Percentiles rank a stretch among this genome's conserved stretches.
These are phyloP conservation scores for Talaromyces proteolyticus DNA, from an alignment of 495 filamentous ascomycete genomes.

Conservation along the genomic window DNA sequence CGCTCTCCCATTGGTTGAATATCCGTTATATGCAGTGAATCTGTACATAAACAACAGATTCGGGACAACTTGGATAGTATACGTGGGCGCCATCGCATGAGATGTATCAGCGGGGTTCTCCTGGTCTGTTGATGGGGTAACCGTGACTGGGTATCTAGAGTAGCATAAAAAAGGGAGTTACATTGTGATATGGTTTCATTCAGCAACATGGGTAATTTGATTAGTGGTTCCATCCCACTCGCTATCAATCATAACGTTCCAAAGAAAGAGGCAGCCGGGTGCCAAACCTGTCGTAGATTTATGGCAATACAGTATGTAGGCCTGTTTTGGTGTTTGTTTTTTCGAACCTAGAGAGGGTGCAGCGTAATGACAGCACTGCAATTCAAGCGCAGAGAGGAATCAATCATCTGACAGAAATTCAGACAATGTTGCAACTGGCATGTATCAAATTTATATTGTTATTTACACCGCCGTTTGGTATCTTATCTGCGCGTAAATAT, in stretches of 20 bases:
- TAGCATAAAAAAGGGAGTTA: conserved; percentile 46
- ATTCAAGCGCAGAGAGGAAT: conserved; percentile 27
- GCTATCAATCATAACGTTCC: conserved; percentile 44
- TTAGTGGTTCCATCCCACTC: conserved; percentile 48
- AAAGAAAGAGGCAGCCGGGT: conserved; percentile 43
- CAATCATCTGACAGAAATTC: conserved; percentile 28
- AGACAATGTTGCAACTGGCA: conserved; percentile 27
- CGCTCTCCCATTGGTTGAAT: conserved; percentile 46
- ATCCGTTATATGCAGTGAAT: conserved; percentile 47
- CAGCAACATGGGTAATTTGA: conserved; percentile 46
- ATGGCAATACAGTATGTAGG: conserved; percentile 48
- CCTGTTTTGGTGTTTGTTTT: conserved; percentile 38
- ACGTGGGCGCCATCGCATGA: conserved; percentile 46
- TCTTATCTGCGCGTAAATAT: conserved; percentile 47
- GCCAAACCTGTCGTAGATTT: conserved; percentile 44
- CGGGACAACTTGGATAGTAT: conserved; percentile 49
- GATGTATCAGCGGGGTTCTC: conserved; percentile 47
- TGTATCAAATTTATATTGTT: conserved; percentile 42
- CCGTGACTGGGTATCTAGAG: conserved; percentile 49
- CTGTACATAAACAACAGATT: conserved; percentile 53
- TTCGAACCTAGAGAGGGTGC: conserved; percentile 47
- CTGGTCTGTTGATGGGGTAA: conserved; percentile 50
- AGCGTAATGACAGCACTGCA: conserved; percentile 36
- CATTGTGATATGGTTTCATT: conserved; percentile 41
- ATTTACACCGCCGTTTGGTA: conserved; percentile 44